phyloP scores from a whole-genome alignment of 1,139 yeast genomes.

The Maudiozyma humilis region DNA sequence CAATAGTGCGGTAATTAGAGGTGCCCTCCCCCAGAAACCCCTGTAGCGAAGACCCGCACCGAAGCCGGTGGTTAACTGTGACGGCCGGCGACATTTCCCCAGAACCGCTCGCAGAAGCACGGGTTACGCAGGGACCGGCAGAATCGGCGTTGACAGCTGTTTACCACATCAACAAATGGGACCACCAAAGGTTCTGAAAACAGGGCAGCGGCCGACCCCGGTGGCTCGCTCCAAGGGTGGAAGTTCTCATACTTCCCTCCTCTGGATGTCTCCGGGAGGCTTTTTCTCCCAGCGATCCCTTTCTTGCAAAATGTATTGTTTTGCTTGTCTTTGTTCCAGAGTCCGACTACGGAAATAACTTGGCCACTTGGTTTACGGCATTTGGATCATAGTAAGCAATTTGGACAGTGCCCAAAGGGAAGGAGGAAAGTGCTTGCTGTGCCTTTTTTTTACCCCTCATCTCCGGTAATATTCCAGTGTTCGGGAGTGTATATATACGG shows the following conservation, averaged over 20 bases:
- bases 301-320: no score
- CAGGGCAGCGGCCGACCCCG: no score
- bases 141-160: background rate
- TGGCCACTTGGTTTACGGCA: background rate
- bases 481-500: background rate
- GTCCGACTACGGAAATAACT: no score
- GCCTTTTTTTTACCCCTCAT: no score
- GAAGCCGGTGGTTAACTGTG: background rate
- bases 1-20: background rate
- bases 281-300: no score
- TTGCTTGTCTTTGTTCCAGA: no score
- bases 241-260: no score
- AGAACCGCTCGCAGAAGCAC: background rate
- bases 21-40: background rate
- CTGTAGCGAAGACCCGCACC: background rate
- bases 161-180: background rate
- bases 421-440: no score
- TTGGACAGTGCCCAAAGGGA: no score
- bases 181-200: background rate
- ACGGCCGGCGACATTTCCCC: background rate
- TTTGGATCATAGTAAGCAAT: background rate
- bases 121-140: background rate
- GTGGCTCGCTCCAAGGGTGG: no score
- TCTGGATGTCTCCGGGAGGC: no score
- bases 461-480: no score